Percentiles rank a stretch among this genome's conserved stretches.
phyloP scores from a whole-genome alignment of 805 yeast species.

The Naumovozyma baii region DNA sequence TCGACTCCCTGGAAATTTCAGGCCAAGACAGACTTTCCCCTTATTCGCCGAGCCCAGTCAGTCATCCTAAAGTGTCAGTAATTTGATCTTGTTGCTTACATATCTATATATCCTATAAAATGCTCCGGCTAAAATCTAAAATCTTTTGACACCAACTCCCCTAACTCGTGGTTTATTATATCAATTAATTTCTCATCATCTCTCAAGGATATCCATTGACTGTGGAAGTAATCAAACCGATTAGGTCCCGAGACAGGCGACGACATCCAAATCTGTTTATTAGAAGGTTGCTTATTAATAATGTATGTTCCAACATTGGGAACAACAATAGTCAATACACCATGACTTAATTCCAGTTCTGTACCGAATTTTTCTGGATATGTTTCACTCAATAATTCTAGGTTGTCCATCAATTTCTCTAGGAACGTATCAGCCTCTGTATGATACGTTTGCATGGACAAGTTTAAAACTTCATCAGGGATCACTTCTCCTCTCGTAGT shows the following conservation, averaged over 20 bases:
- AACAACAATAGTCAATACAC: slow-evolving; percentile 68
- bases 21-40: no score
- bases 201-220: slow-evolving; percentile 71
- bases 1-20: no score
- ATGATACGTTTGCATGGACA: slow-evolving; percentile 52
- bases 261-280: slow-evolving; percentile 91
- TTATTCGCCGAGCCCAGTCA: no score
- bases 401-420: slow-evolving; percentile 54
- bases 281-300: slow-evolving; percentile 94
- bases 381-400: slow-evolving; percentile 58
- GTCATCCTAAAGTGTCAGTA: no score
- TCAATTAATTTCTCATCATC: slow-evolving; percentile 44
- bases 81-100: no score
- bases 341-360: slow-evolving; percentile 62
- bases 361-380: slow-evolving; percentile 51
- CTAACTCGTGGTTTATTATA: slow-evolving; percentile 43
- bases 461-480: slow-evolving; percentile 40
- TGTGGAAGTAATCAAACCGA: slow-evolving; percentile 62
- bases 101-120: no score
- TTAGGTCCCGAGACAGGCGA: slow-evolving; percentile 94
- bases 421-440: slow-evolving; percentile 53
- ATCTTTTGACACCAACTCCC: slow-evolving; percentile 5
- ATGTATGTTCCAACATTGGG: slow-evolving; percentile 82
- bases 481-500: slow-evolving; percentile 48
- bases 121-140: background rate